These are phyloP conservation scores for Gelatoporia subvermispora DNA, from an alignment of 768 basidiomycete species.

Conservation along the genomic window DNA sequence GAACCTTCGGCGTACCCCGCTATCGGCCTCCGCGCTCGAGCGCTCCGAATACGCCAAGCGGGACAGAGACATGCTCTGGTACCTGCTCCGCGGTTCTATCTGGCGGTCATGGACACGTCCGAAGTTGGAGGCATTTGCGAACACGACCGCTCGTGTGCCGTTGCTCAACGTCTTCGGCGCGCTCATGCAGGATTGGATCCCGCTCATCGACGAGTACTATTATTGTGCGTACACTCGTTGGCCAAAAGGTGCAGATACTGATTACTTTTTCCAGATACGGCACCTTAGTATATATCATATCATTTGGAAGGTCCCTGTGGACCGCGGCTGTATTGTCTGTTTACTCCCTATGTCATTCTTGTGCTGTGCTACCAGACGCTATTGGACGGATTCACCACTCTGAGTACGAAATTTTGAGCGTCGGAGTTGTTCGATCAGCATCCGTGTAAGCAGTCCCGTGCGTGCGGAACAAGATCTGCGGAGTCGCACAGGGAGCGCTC, in stretches of 20 bases:
- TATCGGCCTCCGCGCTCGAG: constrained; percentile 59
- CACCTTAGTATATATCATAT: constrained; percentile 31
- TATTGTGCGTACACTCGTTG: constrained; percentile 60
- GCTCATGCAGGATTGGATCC: constrained; percentile 80
- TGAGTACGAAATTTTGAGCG: no score
- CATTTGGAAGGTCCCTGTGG: no score
- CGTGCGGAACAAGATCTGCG: no score
- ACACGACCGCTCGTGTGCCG: constrained; percentile 50
- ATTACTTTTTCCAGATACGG: constrained; percentile 31
- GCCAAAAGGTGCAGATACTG: not conserved
- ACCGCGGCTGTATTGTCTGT: no score
- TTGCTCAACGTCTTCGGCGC: constrained; percentile 65
- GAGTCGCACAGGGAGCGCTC: no score
- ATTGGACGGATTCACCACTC: no score
- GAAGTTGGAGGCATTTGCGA: constrained; percentile 63
- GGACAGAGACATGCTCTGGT: constrained; percentile 81
- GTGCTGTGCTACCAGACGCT: no score
- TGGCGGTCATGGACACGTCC: constrained; percentile 82
- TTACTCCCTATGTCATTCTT: no score
- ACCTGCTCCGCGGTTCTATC: constrained; percentile 79
- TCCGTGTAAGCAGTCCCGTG: no score
- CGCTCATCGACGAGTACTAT: constrained; percentile 84
- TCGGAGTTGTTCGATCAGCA: no score
- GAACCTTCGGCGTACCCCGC: constrained; percentile 63
- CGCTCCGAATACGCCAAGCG: constrained; percentile 75